Evolutionary conservation across 176 grass and related monocot genomes (phyloP), one percentile per base, ranked within the genome.

Genomic region (Chloris gayana): DNA sequence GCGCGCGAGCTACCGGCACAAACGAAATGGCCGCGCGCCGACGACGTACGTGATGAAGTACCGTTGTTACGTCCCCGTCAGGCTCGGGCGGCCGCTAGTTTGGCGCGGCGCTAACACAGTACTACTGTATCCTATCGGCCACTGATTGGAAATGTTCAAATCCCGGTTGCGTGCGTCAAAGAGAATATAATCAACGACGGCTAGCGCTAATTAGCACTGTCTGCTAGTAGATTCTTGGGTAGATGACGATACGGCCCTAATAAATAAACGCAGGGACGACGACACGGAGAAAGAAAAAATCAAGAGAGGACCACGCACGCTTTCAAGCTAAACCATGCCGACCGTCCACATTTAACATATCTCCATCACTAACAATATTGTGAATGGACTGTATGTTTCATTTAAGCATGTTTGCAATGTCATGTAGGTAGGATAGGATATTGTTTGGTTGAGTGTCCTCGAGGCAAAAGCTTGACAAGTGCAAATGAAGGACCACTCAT

Each of bases 11-110:
- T 37, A 37, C 41, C 41, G 12, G 41, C 70, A 47, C 70, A 35
- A 67, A 67, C 56, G 22, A 65, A 22, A 19, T 19, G 17, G 14
- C 25, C 4, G 58, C 18, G 35, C 35, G 35, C 35, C 53, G 11
- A 14, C 51, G 21, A 19, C 24, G 41, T 64, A 49, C 54, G 24
- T 45, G 45, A 65, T 5, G 31, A 53, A 35, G 64, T 38, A 58
- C 66, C 58, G 77, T 66, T 85, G 87, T 26, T 1, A 35, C 37
- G 82, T 89, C 87, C 45, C 72, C 75, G 30, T 82, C 87, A 15
- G 14, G 6, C 14, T 19, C 63, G 70, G 47, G 56, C 69, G 69
- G 34, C 78, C 44, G 77, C 82, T 67, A 15, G 33, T 35, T 39
- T 10, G 82, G 56, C 63, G 49, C 63, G 9, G 54, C 63, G 63